phyloP scores from a whole-genome alignment of 768 basidiomycete species.

The Calvatia gigantea region DNA sequence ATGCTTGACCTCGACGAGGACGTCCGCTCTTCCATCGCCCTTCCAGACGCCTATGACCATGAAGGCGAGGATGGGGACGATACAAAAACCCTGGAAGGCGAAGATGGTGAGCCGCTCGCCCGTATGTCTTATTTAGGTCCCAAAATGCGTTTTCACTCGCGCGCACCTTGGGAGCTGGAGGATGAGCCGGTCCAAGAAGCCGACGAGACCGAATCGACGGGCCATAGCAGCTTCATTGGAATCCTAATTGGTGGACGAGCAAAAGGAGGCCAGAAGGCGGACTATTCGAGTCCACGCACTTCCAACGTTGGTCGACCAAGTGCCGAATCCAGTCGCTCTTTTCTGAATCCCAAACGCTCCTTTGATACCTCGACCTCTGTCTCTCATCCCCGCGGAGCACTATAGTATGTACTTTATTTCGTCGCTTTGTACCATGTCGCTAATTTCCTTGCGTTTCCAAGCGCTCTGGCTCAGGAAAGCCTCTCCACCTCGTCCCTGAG shows the following conservation, averaged over 20 bases:
- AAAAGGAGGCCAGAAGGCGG: conserved; percentile 41
- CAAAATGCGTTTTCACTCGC: conserved; percentile 78
- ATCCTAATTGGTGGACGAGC: conserved; percentile 19
- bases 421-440: conserved; percentile 9
- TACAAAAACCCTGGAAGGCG: conserved; percentile 28
- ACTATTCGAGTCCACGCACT: conserved; percentile 41
- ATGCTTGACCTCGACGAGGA: conserved; percentile 60
- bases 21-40: conserved; percentile 29
- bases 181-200: conserved; percentile 43
- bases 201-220: conserved; percentile 39
- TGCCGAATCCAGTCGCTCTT: conserved; percentile 57
- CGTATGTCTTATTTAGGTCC: conserved; percentile 78
- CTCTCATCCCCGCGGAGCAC: conserved; percentile 47
- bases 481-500: conserved; percentile 53
- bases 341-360: conserved; percentile 48
- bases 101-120: conserved; percentile 38
- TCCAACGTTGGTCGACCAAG: conserved; percentile 52
- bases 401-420: conserved; percentile 50
- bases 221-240: conserved; percentile 23
- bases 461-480: conserved; percentile 59
- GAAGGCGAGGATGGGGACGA: conserved; percentile 23
- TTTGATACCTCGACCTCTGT: conserved; percentile 54
- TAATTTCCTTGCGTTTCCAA: conserved; percentile 20
- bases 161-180: conserved; percentile 77
- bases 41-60: conserved; percentile 24